phyloP scores from a whole-genome alignment of 371 early-diverging fungal species.

The Vairimorpha apis region DNA sequence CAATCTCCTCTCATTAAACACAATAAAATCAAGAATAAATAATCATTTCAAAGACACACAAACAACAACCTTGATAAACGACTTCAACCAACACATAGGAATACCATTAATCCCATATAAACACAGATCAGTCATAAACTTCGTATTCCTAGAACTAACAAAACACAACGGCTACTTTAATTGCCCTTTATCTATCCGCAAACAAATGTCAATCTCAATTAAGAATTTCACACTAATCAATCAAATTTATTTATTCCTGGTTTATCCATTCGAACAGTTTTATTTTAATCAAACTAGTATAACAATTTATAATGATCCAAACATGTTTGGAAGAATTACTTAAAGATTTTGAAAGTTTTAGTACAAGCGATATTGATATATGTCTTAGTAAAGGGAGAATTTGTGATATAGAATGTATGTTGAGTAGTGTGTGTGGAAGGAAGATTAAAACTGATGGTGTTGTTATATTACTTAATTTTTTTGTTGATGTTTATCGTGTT shows the following conservation, averaged over 20 bases:
- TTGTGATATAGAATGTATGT: background rate
- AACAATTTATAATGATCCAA: background rate
- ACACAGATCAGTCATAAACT: slow-evolving; percentile 4
- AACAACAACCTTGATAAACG: too few species aligned
- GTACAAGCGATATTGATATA: background rate
- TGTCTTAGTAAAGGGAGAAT: slow-evolving; percentile 5
- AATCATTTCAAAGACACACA: background rate
- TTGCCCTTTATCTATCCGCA: background rate
- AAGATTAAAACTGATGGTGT: slow-evolving; percentile 1
- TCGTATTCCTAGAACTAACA: background rate
- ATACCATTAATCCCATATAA: background rate
- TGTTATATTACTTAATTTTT: slow-evolving; percentile 1
- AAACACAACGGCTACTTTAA: slow-evolving; percentile 13
- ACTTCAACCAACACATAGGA: too few species aligned
- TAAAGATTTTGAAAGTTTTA: background rate
- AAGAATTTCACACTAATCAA: slow-evolving; percentile 6
- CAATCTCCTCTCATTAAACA: background rate
- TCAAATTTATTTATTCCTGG: slow-evolving; percentile 19
- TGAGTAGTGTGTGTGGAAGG: background rate
- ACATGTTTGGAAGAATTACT: background rate
- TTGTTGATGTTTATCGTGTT: background rate
- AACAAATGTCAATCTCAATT: background rate
- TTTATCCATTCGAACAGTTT: slow-evolving; percentile 19
- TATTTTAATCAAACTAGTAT: background rate
- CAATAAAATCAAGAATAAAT: background rate